Evolutionary conservation across 139 green algal genomes (phyloP).

Genomic region (Chlorella sp.): DNA sequence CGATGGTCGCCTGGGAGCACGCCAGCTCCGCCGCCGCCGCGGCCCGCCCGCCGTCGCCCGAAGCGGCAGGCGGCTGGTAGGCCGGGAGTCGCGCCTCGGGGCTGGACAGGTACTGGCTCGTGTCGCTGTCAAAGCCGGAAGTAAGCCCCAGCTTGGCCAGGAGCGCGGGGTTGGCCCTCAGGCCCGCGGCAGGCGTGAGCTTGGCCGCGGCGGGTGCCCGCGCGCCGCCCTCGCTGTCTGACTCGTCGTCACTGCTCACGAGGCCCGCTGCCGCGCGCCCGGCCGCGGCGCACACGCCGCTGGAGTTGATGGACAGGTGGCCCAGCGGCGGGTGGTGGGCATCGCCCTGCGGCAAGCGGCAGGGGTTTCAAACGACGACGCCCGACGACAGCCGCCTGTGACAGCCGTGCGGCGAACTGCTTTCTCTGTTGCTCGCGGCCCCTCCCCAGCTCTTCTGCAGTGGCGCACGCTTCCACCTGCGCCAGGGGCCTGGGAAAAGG

Average conservation of each 20-base stretch:
- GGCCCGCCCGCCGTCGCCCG: not conserved
- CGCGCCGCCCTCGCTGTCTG: not conserved
- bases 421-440: no score
- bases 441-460: no score
- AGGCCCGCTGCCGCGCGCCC: not conserved
- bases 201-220: not conserved
- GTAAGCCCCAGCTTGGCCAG: not conserved
- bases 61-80: not conserved
- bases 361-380: no score
- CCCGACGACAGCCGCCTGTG: no score
- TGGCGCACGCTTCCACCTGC: no score
- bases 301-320: not conserved
- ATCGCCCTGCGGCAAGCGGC: no score
- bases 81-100: no score
- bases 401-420: no score
- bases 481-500: no score
- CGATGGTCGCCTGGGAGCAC: not conserved
- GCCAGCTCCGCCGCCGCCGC: not conserved
- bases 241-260: no score
- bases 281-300: not conserved
- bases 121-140: constrained; percentile 20
- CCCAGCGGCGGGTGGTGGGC: no score
- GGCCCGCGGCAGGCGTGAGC: not conserved
- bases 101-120: not conserved
- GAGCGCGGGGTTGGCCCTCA: not conserved